Percentiles rank a stretch among this genome's conserved stretches.
Evolutionary conservation across 306 rosid genomes (phyloP).

Genomic region (Vigna nakashimae): DNA sequence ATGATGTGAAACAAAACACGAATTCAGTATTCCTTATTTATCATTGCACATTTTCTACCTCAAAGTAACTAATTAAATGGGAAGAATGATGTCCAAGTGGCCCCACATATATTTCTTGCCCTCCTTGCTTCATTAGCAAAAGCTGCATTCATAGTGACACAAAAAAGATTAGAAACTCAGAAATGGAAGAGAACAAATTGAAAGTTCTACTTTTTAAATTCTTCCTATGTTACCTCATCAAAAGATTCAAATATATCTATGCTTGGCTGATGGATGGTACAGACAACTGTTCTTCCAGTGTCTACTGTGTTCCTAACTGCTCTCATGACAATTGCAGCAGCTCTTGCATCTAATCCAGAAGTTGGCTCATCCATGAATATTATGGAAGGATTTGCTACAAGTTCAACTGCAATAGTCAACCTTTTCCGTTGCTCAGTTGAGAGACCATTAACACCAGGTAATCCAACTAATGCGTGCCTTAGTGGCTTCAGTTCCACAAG

Average conservation of each 20-base stretch:
- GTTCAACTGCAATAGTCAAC: constrained; percentile 70
- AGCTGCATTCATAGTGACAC: constrained; percentile 49
- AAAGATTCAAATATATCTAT: constrained; percentile 73
- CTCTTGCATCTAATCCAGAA: constrained; percentile 73
- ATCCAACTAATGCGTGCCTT: constrained; percentile 61
- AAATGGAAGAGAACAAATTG: constrained; percentile 19
- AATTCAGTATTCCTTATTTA: constrained; percentile 2
- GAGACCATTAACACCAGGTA: constrained; percentile 67
- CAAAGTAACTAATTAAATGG: constrained; percentile 53
- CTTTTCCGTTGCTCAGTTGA: constrained; percentile 74
- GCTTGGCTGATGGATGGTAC: constrained; percentile 79
- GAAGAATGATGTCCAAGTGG: constrained; percentile 59
- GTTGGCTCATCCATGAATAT: constrained; percentile 84
- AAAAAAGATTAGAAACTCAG: constrained; percentile 25
- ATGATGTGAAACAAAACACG: constrained; percentile 1
- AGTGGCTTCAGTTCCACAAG: constrained; percentile 66
- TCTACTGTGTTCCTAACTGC: constrained; percentile 73
- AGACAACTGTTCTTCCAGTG: constrained; percentile 75
- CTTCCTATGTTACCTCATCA: constrained; percentile 57
- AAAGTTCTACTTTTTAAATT: background rate
- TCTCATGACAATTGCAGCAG: constrained; percentile 75
- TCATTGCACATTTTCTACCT: constrained; percentile 44
- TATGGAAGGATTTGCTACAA: constrained; percentile 72
- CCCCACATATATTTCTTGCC: constrained; percentile 60
- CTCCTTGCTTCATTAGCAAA: constrained; percentile 62